Conservation (phyloP, 1,139 yeast genomes). For the Hansenula lynferdii region DNA sequence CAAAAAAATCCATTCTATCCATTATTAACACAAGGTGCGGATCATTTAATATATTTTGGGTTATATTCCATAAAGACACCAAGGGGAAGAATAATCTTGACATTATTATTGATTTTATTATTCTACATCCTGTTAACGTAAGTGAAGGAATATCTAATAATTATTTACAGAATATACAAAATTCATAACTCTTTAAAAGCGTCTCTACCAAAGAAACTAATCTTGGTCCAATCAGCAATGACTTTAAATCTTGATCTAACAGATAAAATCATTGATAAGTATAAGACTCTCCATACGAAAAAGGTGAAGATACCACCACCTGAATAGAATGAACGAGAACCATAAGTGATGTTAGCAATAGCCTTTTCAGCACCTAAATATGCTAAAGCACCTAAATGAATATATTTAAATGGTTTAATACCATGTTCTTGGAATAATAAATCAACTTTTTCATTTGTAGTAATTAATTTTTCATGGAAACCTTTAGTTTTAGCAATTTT, state of each 20-base stretch:
- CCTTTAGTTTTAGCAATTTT: slow-evolving; percentile 67
- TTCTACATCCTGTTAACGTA: background rate
- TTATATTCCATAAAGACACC: background rate
- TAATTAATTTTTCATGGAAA: slow-evolving; percentile 43
- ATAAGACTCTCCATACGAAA: slow-evolving; percentile 91
- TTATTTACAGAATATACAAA: too few species aligned
- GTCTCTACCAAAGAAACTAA: slow-evolving; percentile 88
- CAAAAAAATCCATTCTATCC: too few species aligned
- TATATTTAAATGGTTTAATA: slow-evolving; percentile 58
- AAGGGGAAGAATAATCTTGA: background rate
- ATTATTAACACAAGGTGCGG: too few species aligned
- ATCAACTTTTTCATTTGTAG: slow-evolving; percentile 31
- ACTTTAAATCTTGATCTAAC: slow-evolving; percentile 86
- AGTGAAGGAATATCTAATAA: background rate
- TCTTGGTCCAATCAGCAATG: slow-evolving; percentile 84
- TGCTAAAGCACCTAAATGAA: slow-evolving; percentile 74
- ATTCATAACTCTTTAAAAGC: slow-evolving; percentile 39
- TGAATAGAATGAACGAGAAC: slow-evolving; percentile 79
- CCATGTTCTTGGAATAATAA: slow-evolving; percentile 39
- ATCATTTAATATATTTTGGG: too few species aligned
- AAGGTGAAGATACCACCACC: slow-evolving; percentile 89
- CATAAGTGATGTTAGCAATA: slow-evolving; percentile 90
- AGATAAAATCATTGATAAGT: slow-evolving; percentile 87
- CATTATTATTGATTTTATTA: background rate
- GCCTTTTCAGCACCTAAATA: slow-evolving; percentile 91